Conservation (phyloP, 371 early-diverging fungal species). For the Furculomyces boomerangus region DNA sequence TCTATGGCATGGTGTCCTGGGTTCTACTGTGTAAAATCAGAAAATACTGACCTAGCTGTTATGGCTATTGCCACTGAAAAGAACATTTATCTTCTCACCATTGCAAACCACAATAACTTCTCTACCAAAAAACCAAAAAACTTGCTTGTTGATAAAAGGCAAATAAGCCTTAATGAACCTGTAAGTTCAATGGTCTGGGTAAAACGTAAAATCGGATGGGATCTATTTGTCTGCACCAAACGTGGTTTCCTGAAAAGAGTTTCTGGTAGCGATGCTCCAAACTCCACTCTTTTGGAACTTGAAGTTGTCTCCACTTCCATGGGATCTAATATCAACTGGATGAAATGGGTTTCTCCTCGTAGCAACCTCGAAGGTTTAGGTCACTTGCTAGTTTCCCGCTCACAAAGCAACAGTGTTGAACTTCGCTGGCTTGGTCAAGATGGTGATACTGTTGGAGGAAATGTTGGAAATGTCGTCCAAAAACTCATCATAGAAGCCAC, state of each 20-base stretch:
- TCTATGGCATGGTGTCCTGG: background rate
- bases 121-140: no score
- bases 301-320: background rate
- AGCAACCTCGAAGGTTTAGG: background rate
- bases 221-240: background rate
- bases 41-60: background rate
- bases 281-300: background rate
- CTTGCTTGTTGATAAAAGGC: background rate
- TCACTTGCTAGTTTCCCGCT: background rate
- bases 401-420: background rate
- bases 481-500: background rate
- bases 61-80: background rate
- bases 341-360: slow-evolving; percentile 1
- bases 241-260: background rate
- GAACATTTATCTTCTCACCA: background rate
- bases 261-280: background rate
- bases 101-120: background rate
- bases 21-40: background rate
- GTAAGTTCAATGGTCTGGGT: background rate
- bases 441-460: background rate
- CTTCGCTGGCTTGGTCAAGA: background rate
- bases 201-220: background rate
- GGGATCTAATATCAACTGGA: background rate
- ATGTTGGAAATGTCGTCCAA: background rate
- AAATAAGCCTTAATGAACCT: background rate